Evolutionary conservation across 495 filamentous ascomycete genomes (phyloP), one percentile per base, ranked within the genome.

Genomic region (Aspergillus homomorphus): DNA sequence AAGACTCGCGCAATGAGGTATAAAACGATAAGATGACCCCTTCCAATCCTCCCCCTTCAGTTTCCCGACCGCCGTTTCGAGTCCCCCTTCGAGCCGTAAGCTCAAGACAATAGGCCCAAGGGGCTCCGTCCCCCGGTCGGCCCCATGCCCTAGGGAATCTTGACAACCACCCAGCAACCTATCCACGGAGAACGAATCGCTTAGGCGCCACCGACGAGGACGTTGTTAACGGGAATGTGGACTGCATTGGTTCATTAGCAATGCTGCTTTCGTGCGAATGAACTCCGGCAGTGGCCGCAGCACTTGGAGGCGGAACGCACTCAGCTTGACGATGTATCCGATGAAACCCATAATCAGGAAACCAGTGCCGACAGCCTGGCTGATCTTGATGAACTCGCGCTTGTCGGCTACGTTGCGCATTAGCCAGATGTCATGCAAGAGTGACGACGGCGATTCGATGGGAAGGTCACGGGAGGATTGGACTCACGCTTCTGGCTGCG

Each of bases 301-400:
- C 24, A 54, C 12, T 38, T 12, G 33, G 22, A 28, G 23, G 45
- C 19, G 12, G 19, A 42, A 76, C 86, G 58, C 80, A 92, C 89
- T 92, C 66, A 98, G 83, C 80, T 98, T 98, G 66, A 97, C 89
- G 53, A 96, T 76, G 77, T 94, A 97, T 55, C 93, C 93, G 68
- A 93, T 91, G 63, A 76, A 70, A 54, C 74, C 89, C 89, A 95
- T 94, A 44, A 93, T 84, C 26, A 95, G 67, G 76, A 96, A 95
- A 49, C 91, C 91, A 63, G 96, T 87, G 63, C 93, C 94, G 59
- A 98, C 94, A 59, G 94, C 93, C 74, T 96, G 92, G 66, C 84
- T 91, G 75, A 98, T 94, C 80, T 94, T 92, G 67, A 96, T 83
- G 78, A 96, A 98, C 68, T 96, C 92, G 58, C 85, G 81, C 71